Evolutionary conservation across 2,329 filamentous ascomycete genomes (phyloP), one percentile per base, ranked within the genome.

Genomic region (Stagonosporopsis tanaceti): DNA sequence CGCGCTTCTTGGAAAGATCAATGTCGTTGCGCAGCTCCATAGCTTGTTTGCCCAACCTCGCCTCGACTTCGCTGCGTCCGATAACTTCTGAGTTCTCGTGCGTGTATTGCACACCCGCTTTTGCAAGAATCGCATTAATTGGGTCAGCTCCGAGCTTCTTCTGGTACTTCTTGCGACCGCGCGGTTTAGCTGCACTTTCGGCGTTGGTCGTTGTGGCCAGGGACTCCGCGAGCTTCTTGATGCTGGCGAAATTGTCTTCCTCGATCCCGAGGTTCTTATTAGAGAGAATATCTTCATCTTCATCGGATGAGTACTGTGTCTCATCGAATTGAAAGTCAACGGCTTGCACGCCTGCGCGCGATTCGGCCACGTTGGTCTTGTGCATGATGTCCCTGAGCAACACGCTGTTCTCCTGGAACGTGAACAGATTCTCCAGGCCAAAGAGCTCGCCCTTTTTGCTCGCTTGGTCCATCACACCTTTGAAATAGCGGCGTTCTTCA

Each of bases 71-170:
- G n/a, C 90, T 95, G 0, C 92, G 89, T 11, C 95, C 95, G 54
- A 99, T 87, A 14, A 99, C 93, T 76, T 99, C 93, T 1, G 91
- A 92, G 73, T 99, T 99, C 67, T 98, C 91, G 71, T 99, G 95
- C 0, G 93, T 96, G 74, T 99, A 99, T 70, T 95, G 89, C 0
- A 99, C 93, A 2, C 95, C 95, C 0, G 91, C 93, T 7, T 89
- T 87, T 2, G 91, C 87, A 1, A 99, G 85, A 60, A 99, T 98
- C 2, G 93, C 95, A 66, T 94, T 90, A 30, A 98, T 85, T 0
- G 92, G 89, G 68, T 98, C 92, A 44, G 84, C 57, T 8, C 48
- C 39, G 12, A 48, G 14, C 4, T 15, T 20, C 14, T 53, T 57
- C 7, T 68, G 65, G 42, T 67, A 74, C 53, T 72, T 77, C 47